phyloP scores from a whole-genome alignment of 495 filamentous ascomycete species.

The Cladorrhinum samala region DNA sequence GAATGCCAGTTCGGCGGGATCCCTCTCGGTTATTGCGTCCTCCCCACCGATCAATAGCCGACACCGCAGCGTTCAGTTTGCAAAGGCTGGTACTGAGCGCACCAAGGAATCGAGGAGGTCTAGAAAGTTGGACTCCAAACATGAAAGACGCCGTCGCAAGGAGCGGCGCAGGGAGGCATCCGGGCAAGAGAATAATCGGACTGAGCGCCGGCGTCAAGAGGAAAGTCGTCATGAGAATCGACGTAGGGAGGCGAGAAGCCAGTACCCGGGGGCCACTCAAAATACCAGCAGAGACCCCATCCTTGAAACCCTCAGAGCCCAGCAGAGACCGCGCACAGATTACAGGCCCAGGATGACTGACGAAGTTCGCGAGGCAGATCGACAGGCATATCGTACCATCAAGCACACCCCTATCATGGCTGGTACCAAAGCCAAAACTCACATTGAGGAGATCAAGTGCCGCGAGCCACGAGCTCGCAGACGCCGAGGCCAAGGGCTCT shows the following conservation, averaged over 20 bases:
- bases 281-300: too few species aligned
- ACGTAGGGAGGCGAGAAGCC: background rate
- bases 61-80: too few species aligned
- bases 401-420: slow-evolving; percentile 1
- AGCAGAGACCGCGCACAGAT: background rate
- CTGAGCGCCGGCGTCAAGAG: too few species aligned
- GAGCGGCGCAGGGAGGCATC: background rate
- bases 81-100: background rate
- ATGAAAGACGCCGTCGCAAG: background rate
- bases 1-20: too few species aligned
- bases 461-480: background rate
- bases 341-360: background rate
- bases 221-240: too few species aligned
- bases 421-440: background rate
- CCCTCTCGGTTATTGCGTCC: too few species aligned
- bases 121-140: background rate
- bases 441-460: background rate
- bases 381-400: slow-evolving; percentile 1
- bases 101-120: background rate
- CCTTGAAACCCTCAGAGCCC: too few species aligned
- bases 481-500: background rate
- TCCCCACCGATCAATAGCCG: background rate
- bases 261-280: too few species aligned
- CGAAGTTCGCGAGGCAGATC: background rate
- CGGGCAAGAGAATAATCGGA: background rate